Evolutionary conservation across 306 rosid species (phyloP).

Genomic region (Myrica gale): DNA sequence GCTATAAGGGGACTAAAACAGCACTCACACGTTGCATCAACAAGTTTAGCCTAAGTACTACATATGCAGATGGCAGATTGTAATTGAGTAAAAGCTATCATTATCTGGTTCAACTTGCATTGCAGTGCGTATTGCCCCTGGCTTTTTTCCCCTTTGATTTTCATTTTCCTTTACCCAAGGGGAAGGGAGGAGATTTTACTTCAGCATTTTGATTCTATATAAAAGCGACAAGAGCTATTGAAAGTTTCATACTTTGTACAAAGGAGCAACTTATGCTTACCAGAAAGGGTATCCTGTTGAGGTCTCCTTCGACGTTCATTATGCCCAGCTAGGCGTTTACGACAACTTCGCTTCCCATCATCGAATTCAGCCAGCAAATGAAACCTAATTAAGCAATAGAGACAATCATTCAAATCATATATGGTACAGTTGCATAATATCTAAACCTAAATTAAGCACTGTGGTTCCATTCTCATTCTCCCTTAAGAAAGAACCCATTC

Average conservation of each 20-base stretch:
- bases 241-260: slow-evolving; percentile 52
- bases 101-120: neutral
- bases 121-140: too few relatives aligned
- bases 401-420: slow-evolving; percentile 11
- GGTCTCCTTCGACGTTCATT: slow-evolving; percentile 82
- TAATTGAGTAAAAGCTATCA: neutral
- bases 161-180: neutral
- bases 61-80: neutral
- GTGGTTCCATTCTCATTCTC: neutral
- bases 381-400: slow-evolving; percentile 34
- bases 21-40: too few relatives aligned
- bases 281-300: slow-evolving; percentile 50
- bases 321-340: slow-evolving; percentile 86
- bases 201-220: neutral
- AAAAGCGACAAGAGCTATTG: neutral
- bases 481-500: neutral
- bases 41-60: neutral
- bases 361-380: slow-evolving; percentile 63
- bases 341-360: slow-evolving; percentile 82
- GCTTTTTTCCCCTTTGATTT: too few relatives aligned
- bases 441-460: neutral
- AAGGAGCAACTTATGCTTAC: slow-evolving; percentile 52
- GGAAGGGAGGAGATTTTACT: neutral
- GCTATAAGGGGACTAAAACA: neutral
- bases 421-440: neutral